A percentile compares a stretch with the other conserved stretches of the same genome.
Conservation (phyloP, 108 stramenopile species). For the Discostella pseudostelligera region DNA sequence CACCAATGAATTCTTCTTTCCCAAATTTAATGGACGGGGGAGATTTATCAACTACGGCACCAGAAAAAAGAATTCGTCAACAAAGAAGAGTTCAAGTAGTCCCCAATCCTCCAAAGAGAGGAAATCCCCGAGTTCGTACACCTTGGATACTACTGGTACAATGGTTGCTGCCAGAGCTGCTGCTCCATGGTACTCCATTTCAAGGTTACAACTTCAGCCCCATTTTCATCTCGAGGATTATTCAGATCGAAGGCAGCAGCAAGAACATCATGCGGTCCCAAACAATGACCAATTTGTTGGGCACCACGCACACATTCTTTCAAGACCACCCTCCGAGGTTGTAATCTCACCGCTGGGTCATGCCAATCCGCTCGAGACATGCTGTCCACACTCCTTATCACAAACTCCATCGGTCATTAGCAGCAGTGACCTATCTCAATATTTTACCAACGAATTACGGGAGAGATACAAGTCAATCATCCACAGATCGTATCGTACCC, state of each 20-base stretch:
- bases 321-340: background rate
- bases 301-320: background rate
- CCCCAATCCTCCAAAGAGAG: background rate
- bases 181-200: background rate
- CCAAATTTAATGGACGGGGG: conserved; percentile 1
- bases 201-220: conserved; percentile 1
- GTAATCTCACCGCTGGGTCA: background rate
- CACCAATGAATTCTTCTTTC: conserved; percentile 2
- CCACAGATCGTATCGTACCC: background rate
- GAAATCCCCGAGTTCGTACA: background rate
- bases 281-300: background rate
- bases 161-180: background rate
- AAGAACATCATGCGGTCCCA: background rate
- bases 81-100: background rate
- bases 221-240: background rate
- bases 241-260: background rate
- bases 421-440: conserved; percentile 4
- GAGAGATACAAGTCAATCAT: background rate
- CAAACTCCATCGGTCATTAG: conserved; percentile 6
- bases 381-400: background rate
- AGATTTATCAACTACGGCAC: background rate
- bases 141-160: background rate
- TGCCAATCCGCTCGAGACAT: too few species aligned
- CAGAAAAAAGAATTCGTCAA: background rate
- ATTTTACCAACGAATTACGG: conserved; percentile 1